Percentiles rank a stretch among this genome's conserved stretches.
Evolutionary conservation across 164 flowering plant species (phyloP).

Genomic region (Nymphaea thermarum): DNA sequence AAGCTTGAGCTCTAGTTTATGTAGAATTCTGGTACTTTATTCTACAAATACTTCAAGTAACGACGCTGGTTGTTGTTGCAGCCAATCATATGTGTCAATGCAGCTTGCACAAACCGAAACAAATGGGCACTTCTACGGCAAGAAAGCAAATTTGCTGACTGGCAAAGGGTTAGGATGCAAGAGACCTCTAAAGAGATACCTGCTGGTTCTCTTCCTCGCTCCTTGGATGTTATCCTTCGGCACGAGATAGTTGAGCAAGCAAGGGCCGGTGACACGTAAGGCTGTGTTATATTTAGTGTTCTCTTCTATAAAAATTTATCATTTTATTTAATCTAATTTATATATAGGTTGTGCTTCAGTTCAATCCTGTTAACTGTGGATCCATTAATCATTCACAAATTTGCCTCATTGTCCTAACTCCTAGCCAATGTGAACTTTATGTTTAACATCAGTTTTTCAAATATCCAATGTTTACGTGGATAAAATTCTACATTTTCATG

Average conservation of each 20-base stretch:
- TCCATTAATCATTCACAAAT: not conserved
- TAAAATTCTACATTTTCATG: no score
- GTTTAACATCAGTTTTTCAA: no score
- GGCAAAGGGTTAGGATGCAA: slow-evolving; percentile 99
- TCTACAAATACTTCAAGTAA: not conserved
- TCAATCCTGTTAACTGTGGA: not conserved
- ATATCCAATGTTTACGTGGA: no score
- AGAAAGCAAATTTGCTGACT: slow-evolving; percentile 94
- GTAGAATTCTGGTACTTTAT: no score
- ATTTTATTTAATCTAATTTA: no score
- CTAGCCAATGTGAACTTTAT: no score
- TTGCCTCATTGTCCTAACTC: no score
- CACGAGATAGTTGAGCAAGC: slow-evolving; percentile 99
- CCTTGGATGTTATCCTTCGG: slow-evolving; percentile 92
- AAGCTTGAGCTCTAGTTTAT: no score
- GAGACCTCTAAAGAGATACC: slow-evolving; percentile 97
- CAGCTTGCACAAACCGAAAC: slow-evolving; percentile 48
- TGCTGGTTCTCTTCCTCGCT: slow-evolving; percentile 92
- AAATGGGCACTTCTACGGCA: slow-evolving; percentile 81
- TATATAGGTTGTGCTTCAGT: no score
- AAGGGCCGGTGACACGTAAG: slow-evolving; percentile 98
- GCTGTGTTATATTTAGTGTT: not conserved
- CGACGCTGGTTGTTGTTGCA: slow-evolving; percentile 16
- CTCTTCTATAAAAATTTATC: not conserved
- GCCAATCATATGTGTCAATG: slow-evolving; percentile 79